These are phyloP conservation scores for Parsonsia alboflavescens DNA, from an alignment of 257 asterid species.

Conservation along the genomic window DNA sequence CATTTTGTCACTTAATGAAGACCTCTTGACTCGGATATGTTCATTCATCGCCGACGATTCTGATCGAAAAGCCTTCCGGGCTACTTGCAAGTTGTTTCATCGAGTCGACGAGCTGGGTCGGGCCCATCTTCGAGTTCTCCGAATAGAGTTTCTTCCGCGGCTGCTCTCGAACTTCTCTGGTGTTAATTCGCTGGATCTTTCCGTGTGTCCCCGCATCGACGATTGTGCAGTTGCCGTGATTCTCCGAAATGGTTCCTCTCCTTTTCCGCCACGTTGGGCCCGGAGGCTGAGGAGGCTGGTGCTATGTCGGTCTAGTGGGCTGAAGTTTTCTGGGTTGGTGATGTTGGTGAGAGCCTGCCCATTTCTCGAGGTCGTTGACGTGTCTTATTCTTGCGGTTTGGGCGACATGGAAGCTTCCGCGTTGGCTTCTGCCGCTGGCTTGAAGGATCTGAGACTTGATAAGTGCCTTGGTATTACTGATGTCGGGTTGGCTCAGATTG, in stretches of 20 bases:
- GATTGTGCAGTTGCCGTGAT: conserved; percentile 31
- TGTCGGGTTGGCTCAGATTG: conserved; percentile 61
- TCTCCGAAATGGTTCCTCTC: conserved; percentile 14
- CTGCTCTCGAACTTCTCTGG: conserved; percentile 41
- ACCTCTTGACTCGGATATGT: conserved; percentile 40
- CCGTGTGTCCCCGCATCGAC: conserved; percentile 59
- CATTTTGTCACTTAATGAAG: conserved; percentile 36
- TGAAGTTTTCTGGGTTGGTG: conserved; percentile 36
- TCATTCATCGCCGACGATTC: conserved; percentile 30
- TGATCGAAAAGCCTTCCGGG: conserved; percentile 59
- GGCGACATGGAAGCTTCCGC: conserved; percentile 73
- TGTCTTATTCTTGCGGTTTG: conserved; percentile 46
- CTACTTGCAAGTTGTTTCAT: conserved; percentile 43
- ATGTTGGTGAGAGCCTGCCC: conserved; percentile 32
- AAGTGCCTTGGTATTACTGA: conserved; percentile 53
- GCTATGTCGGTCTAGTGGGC: conserved; percentile 51
- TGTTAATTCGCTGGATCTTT: conserved; percentile 53
- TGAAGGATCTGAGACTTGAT: conserved; percentile 50
- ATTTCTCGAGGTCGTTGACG: conserved; percentile 41
- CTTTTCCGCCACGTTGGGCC: conserved; percentile 18
- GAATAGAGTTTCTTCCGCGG: conserved; percentile 49
- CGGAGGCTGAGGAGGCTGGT: conserved; percentile 32
- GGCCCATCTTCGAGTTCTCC: conserved; percentile 54
- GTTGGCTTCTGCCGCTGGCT: conserved; percentile 30
- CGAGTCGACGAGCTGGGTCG: conserved; percentile 52